phyloP scores from a whole-genome alignment of 2,329 filamentous ascomycete genomes.

The Stagonosporopsis tanaceti region DNA sequence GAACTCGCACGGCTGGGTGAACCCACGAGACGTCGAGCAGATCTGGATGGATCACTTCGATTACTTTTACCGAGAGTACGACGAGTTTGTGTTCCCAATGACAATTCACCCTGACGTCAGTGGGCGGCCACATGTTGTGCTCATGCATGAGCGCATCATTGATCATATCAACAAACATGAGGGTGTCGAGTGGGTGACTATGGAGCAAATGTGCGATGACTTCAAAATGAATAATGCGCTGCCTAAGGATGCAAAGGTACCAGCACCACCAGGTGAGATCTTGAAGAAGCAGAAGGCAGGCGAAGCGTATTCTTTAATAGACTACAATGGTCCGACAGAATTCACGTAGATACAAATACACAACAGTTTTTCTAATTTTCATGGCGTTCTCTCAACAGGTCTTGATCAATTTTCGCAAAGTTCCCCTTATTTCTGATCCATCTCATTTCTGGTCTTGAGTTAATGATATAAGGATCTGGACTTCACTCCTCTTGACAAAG shows the following conservation, averaged over 20 bases:
- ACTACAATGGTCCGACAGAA: constrained; percentile 31
- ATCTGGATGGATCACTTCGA: constrained; percentile 72
- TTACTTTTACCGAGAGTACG: constrained; percentile 78
- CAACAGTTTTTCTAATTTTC: neutral
- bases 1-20: constrained; percentile 68
- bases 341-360: neutral
- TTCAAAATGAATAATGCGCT: constrained; percentile 72
- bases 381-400: neutral
- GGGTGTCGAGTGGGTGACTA: constrained; percentile 71
- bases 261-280: constrained; percentile 61
- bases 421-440: no score
- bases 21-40: constrained; percentile 66
- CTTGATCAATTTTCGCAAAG: no score
- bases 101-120: constrained; percentile 74
- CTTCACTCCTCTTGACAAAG: no score
- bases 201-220: constrained; percentile 75
- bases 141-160: constrained; percentile 77
- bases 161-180: constrained; percentile 71
- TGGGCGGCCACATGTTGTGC: constrained; percentile 73
- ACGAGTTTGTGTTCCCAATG: constrained; percentile 79
- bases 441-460: no score
- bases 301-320: constrained; percentile 35
- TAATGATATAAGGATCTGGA: no score
- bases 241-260: constrained; percentile 66
- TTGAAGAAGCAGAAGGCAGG: constrained; percentile 53